phyloP scores from a whole-genome alignment of 148 eudicot genomes.

The Rheum nobile region DNA sequence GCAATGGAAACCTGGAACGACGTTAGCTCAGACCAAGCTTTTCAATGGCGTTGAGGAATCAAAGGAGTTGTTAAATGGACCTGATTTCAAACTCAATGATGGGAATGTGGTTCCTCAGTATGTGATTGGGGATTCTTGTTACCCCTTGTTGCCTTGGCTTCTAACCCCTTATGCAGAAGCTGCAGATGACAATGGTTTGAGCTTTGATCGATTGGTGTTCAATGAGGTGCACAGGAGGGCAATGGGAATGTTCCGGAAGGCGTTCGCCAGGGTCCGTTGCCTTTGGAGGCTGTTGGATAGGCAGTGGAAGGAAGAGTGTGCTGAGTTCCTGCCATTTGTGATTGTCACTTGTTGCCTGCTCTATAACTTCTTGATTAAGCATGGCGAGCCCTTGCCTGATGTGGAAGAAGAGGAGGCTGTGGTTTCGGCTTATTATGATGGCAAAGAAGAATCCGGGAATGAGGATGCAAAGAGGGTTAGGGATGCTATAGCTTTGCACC shows the following conservation, averaged over 20 bases:
- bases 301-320: slow-evolving; percentile 62
- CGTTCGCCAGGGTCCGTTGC: slow-evolving; percentile 51
- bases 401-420: slow-evolving; percentile 26
- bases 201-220: slow-evolving; percentile 30
- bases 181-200: slow-evolving; percentile 15
- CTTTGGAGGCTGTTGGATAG: slow-evolving; percentile 54
- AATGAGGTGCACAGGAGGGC: slow-evolving; percentile 55
- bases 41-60: slow-evolving; percentile 40
- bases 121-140: slow-evolving; percentile 65
- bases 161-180: slow-evolving; percentile 43
- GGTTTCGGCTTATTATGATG: slow-evolving; percentile 31
- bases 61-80: slow-evolving; percentile 54
- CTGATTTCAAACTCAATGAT: slow-evolving; percentile 32
- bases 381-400: slow-evolving; percentile 51
- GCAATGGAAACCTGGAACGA: no score
- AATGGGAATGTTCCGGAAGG: slow-evolving; percentile 40
- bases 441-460: slow-evolving; percentile 26
- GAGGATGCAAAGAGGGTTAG: slow-evolving; percentile 44
- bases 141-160: slow-evolving; percentile 76
- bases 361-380: slow-evolving; percentile 77
- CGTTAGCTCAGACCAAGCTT: slow-evolving; percentile 43
- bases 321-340: slow-evolving; percentile 75
- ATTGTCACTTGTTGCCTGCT: slow-evolving; percentile 61
- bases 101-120: slow-evolving; percentile 62
- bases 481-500: slow-evolving; percentile 57